Evolutionary conservation across 495 filamentous ascomycete genomes (phyloP).

Genomic region (Penicillium waksmanii): DNA sequence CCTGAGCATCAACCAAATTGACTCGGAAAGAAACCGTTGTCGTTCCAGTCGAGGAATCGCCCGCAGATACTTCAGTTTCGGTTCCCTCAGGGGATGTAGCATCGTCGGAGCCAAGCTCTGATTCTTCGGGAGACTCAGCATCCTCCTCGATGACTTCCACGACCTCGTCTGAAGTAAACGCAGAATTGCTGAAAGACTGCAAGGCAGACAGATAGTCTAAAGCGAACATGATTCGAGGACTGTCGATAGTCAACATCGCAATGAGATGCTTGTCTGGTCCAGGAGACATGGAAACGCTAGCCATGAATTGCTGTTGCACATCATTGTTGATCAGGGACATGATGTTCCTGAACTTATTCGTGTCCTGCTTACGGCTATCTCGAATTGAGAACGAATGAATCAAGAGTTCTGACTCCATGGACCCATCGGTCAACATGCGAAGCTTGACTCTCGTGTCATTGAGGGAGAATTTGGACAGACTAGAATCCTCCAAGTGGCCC

Average conservation of each 20-base stretch:
- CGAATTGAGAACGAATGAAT: constrained; percentile 94
- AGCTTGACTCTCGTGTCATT: constrained; percentile 91
- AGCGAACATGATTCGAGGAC: constrained; percentile 91
- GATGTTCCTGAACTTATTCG: constrained; percentile 95
- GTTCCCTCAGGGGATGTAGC: constrained; percentile 37
- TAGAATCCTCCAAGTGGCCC: constrained; percentile 75
- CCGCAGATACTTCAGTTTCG: constrained; percentile 24
- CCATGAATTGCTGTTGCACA: constrained; percentile 96
- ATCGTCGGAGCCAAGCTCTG: constrained; percentile 62
- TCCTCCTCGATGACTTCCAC: constrained; percentile 49
- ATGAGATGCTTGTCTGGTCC: constrained; percentile 83
- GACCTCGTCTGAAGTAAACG: constrained; percentile 63
- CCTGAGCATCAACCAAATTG: constrained; percentile 92
- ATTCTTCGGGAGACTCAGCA: constrained; percentile 59
- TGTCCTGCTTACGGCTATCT: constrained; percentile 82
- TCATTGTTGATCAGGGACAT: constrained; percentile 95
- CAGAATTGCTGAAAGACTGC: constrained; percentile 74
- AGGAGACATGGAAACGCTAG: constrained; percentile 88
- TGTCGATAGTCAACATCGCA: constrained; percentile 92
- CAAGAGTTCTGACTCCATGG: constrained; percentile 89
- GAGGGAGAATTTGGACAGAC: constrained; percentile 89
- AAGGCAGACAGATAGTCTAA: constrained; percentile 93
- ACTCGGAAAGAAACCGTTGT: constrained; percentile 87
- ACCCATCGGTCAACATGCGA: constrained; percentile 91
- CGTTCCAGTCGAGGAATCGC: constrained; percentile 42